Evolutionary conservation across 768 basidiomycete genomes (phyloP), one percentile per base, ranked within the genome.

Genomic region (Mycena rosella): DNA sequence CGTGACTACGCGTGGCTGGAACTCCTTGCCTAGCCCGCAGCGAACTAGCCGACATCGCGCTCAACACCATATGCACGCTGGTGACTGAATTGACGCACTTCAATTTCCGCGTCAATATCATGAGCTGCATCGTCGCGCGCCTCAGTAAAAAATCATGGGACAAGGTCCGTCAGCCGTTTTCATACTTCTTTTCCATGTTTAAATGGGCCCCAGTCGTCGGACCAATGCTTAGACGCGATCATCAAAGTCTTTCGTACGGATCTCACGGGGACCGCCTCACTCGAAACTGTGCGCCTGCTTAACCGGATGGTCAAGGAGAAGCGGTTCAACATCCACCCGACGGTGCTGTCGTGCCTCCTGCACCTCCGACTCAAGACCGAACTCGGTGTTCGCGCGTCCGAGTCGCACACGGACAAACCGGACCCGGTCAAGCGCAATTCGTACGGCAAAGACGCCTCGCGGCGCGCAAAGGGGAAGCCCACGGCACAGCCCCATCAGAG

Each of bases 221-320:
- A 97, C 72, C 81, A 92, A 56, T 98, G 97, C 77, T 85, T 96
- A 29, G 84, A 90, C 72, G 89, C 95, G 6, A 76, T 99, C 73
- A 90, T 94, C 75, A 83, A 85, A 53, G 91, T 98, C 45, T 95
- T 99, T 80, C 87, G 88, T 55, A 87, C 87, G 69, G 98, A 99
- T 82, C 80, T 87, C 22, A 92, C 92, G 14, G 96, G 96, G 20
- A 80, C 82, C 13, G 84, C 93, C 53, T 98, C 98, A 5, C 86
- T 98, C 63, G 95, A 98, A 77, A 82, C 91, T 63, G 94, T 99
- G 45, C 93, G 96, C 49, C 83, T 98, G 42, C 79, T 99, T 69
- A 96, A 98, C 72, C 89, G 96, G 66, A 98, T 98, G 94, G 88
- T 98, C 77, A 98, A 97, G 78, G 97, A 98, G 76, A 90, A 91